Evolutionary conservation across 768 basidiomycete species (phyloP), one percentile per base, ranked within the genome.

Genomic region (Cystofilobasidium macerans): DNA sequence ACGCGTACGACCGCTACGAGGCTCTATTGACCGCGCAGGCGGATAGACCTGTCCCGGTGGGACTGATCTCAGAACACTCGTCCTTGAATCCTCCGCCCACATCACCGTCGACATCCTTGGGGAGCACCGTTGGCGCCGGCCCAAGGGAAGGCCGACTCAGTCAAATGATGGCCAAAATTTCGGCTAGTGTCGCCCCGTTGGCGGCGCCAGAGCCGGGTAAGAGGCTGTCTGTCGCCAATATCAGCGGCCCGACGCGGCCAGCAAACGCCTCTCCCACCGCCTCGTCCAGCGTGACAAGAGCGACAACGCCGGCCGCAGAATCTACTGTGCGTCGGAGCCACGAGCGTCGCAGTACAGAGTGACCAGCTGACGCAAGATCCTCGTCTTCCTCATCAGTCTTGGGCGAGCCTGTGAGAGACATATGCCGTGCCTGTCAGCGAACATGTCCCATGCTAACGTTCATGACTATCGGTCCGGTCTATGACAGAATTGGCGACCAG

Each of bases 1-100:
- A 94, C 74, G 92, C 92, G 0, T 94, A 86, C 74, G 88, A 88
- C 64, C 81, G 89, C 42, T 95, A 94, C 72, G 88, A 93, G 73
- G 79, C 84, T n/a, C 92, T 85, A 68, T 66, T 75, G 76, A 22
- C 12, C n/a, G 26, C 43, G 24, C 62, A 62, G 24, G 26, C 16
- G 26, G 45, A 53, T 28, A n/a, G 47, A 48, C 16, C 47, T 43
- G 69, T 70, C 54, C 65, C 57, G 32, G 45, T 72, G n/a, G n/a
- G n/a, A n/a, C n/a, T n/a, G n/a, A n/a, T n/a, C n/a, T n/a, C n/a
- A n/a, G n/a, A n/a, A n/a, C n/a, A n/a, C n/a, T n/a, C n/a, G n/a
- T n/a, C n/a, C n/a, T n/a, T n/a, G n/a, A n/a, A n/a, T n/a, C n/a
- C n/a, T n/a, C n/a, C 60, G 42, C 38, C 51, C 13, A 54, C 65